Base-by-base conservation (phyloP, 306 rosid species). In the Oxytropis ochrocephala region DNA sequence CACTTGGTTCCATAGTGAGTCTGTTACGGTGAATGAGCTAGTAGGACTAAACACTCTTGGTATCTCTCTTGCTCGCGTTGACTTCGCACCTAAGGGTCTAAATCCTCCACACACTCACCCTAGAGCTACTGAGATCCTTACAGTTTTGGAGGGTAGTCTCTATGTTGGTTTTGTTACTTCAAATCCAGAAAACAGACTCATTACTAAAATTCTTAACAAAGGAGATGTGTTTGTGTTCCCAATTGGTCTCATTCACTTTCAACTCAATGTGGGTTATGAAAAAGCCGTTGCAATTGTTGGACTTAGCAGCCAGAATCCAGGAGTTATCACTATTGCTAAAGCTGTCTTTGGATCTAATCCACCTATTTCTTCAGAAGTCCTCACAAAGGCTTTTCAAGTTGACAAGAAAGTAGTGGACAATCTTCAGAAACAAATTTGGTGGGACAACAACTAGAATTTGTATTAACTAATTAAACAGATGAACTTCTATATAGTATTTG, bases 91-190 rank as follows among this genome's bases (percentile, higher is more conserved):
- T 48, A 67, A 12, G 16, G 24, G 35, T 16, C 2, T 72, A 61
- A 56, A 43, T n/a, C 60, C 69, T n/a, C 76, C 76, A 7, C 76
- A 72, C 35, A 33, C 9, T 44, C 68, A 72, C 12, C 76, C 60
- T 5, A 8, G 67, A 19, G 76, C 17, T 0, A 32, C 60, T 5
- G 68, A 59, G 29, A 69, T 79, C 32, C 73, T 79, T 1, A 49
- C 55, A 9, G 77, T 79, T 0, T 54, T 21, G 12, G 72, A 79
- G n/a, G 80, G 83, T 8, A 79, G 70, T 5, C 72, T 79, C 4
- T 58, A 68, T 35, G 76, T 66, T 61, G 79, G 83, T 9, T 79
- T 79, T 52, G 71, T 79, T 6, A 72, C 82, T 0, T 72, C 78
- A 16, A 68, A 68, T 11, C 73, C 62, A 4, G 2, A 71, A 12